phyloP scores from a whole-genome alignment of 139 green algal species.

The Closterium sp. region DNA sequence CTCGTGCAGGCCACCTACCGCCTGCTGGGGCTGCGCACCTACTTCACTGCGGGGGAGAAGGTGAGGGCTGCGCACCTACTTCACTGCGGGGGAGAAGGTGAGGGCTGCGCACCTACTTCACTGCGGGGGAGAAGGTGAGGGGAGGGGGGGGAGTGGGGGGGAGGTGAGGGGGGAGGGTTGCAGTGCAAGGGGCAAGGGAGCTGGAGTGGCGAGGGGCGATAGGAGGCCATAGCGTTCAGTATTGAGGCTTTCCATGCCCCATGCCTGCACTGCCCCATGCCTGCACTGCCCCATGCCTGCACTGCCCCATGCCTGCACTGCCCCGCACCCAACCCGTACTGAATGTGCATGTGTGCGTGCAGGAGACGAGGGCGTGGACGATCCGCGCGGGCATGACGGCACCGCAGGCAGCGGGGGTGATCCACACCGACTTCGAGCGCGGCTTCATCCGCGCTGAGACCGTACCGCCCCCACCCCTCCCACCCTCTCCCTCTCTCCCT shows the following conservation, averaged over 20 bases:
- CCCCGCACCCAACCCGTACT: too few species aligned
- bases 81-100: slow-evolving; percentile 63
- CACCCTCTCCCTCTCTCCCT: neutral
- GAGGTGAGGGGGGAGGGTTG: neutral
- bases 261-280: too few species aligned
- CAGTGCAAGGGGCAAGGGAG: neutral
- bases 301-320: too few species aligned
- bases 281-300: too few species aligned
- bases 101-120: too few species aligned
- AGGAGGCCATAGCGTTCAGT: too few species aligned
- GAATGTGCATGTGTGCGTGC: neutral
- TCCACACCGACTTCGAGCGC: slow-evolving; percentile 97
- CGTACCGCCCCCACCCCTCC: slow-evolving; percentile 51
- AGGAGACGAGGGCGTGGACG: slow-evolving; percentile 58
- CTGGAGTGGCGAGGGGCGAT: too few species aligned
- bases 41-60: slow-evolving; percentile 97
- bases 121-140: neutral
- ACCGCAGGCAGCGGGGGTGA: slow-evolving; percentile 90
- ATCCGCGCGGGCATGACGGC: slow-evolving; percentile 64
- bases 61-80: too few species aligned
- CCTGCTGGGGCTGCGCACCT: slow-evolving; percentile 89
- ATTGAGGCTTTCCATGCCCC: too few species aligned
- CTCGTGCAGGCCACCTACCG: slow-evolving; percentile 71
- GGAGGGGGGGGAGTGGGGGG: neutral
- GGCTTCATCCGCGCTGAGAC: slow-evolving; percentile 99